phyloP scores from a whole-genome alignment of 1,139 yeast genomes.

The Scheffersomyces segobiensis region DNA sequence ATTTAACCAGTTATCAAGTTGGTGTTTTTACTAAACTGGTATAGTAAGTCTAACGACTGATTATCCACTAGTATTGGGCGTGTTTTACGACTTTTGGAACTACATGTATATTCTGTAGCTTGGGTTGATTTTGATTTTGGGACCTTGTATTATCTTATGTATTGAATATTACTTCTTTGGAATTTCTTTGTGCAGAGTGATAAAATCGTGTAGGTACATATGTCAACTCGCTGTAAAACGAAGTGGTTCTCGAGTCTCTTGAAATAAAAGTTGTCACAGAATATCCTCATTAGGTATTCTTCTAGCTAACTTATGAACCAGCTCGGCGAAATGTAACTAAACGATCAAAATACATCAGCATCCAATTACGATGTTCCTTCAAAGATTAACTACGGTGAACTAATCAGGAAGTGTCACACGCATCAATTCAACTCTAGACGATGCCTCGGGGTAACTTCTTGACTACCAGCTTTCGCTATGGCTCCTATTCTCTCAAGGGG shows the following conservation, averaged over 20 bases:
- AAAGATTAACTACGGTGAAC: background rate
- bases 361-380: background rate
- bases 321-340: background rate
- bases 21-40: background rate
- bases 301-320: background rate
- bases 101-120: background rate
- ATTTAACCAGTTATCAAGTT: background rate
- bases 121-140: background rate
- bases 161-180: background rate
- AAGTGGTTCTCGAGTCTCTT: background rate
- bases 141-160: background rate
- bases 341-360: background rate
- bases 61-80: background rate
- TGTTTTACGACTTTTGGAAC: background rate
- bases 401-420: background rate
- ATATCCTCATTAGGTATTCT: background rate
- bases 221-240: background rate
- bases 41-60: background rate
- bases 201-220: background rate
- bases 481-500: background rate
- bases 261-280: background rate
- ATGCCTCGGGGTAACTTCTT: background rate
- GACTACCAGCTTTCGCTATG: background rate
- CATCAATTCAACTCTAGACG: background rate
- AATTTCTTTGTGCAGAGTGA: background rate